phyloP scores from a whole-genome alignment of 441 rosid genomes.

The Pelargonium australe region DNA sequence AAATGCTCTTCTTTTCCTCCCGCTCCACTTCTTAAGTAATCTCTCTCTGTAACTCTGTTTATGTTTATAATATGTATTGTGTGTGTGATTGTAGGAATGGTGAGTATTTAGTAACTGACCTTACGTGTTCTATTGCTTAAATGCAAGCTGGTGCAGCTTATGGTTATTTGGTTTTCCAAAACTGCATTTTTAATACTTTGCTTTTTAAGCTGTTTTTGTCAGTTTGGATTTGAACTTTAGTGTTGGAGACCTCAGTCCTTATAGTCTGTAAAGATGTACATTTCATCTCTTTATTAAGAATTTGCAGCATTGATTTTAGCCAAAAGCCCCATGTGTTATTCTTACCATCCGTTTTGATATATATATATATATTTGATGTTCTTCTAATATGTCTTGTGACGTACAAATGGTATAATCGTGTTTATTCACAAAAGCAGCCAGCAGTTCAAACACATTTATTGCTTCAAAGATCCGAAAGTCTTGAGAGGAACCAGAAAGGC shows the following conservation, averaged over 20 bases:
- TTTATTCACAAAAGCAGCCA: slow-evolving; percentile 27
- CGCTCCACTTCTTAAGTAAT: slow-evolving; percentile 42
- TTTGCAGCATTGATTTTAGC: neutral
- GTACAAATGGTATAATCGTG: neutral
- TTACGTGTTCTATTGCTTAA: neutral
- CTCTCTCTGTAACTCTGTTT: slow-evolving; percentile 1
- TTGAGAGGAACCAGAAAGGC: slow-evolving; percentile 37
- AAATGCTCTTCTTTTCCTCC: slow-evolving; percentile 31
- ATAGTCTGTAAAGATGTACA: too few species aligned
- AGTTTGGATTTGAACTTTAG: too few species aligned
- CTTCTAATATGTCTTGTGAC: neutral
- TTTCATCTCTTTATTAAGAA: neutral
- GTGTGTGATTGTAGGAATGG: neutral
- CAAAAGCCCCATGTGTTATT: neutral
- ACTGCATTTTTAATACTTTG: too few species aligned
- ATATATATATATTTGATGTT: neutral
- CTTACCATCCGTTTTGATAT: neutral
- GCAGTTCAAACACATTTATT: slow-evolving; percentile 31
- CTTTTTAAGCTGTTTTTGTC: too few species aligned
- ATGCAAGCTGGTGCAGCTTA: too few species aligned
- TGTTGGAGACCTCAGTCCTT: too few species aligned
- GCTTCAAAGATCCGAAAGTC: slow-evolving; percentile 45
- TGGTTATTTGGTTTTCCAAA: too few species aligned
- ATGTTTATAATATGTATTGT: neutral
- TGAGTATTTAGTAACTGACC: neutral